Conservation (phyloP, 345 rosid genomes). For the Salix exigua region DNA sequence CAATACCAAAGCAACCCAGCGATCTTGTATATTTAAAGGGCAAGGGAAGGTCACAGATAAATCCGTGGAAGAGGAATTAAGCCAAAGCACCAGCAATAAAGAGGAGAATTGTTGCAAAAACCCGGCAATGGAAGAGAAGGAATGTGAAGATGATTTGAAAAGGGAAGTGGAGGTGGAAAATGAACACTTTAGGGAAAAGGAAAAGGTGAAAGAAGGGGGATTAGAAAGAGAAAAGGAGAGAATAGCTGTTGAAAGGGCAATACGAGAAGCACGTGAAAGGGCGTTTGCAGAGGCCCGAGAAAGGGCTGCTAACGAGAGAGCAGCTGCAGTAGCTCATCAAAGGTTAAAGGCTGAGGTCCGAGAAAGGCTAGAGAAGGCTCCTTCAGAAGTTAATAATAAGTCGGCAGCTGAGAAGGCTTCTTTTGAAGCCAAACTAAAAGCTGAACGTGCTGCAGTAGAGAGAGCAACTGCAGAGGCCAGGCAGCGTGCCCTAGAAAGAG, state of each 20-base stretch:
- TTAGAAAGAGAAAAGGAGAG: slow-evolving; percentile 66
- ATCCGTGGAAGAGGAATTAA: slow-evolving; percentile 21
- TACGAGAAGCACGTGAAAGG: slow-evolving; percentile 90
- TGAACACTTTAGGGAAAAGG: slow-evolving; percentile 34
- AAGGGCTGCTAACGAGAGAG: slow-evolving; percentile 71
- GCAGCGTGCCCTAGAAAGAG: slow-evolving; percentile 83
- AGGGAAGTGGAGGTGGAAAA: slow-evolving; percentile 41
- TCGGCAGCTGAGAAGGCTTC: slow-evolving; percentile 38
- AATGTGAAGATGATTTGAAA: slow-evolving; percentile 33
- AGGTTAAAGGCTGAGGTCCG: slow-evolving; percentile 50
- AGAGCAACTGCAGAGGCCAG: slow-evolving; percentile 92
- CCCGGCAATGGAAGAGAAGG: slow-evolving; percentile 39
- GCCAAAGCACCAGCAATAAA: slow-evolving; percentile 25
- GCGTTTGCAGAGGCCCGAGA: slow-evolving; percentile 87
- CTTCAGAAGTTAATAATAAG: slow-evolving; percentile 45
- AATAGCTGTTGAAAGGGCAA: slow-evolving; percentile 82
- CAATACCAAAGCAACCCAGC: slow-evolving; percentile 26
- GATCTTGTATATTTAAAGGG: slow-evolving; percentile 29
- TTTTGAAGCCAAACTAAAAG: slow-evolving; percentile 65
- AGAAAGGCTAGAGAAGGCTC: slow-evolving; percentile 51
- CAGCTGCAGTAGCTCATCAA: slow-evolving; percentile 54
- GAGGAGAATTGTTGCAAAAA: slow-evolving; percentile 38
- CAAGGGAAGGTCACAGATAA: slow-evolving; percentile 28
- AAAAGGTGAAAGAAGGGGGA: slow-evolving; percentile 50
- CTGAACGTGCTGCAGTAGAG: slow-evolving; percentile 93